These are phyloP conservation scores for Phytopythium delawarense DNA, from an alignment of 352 stramenopile genomes.

Conservation along the genomic window DNA sequence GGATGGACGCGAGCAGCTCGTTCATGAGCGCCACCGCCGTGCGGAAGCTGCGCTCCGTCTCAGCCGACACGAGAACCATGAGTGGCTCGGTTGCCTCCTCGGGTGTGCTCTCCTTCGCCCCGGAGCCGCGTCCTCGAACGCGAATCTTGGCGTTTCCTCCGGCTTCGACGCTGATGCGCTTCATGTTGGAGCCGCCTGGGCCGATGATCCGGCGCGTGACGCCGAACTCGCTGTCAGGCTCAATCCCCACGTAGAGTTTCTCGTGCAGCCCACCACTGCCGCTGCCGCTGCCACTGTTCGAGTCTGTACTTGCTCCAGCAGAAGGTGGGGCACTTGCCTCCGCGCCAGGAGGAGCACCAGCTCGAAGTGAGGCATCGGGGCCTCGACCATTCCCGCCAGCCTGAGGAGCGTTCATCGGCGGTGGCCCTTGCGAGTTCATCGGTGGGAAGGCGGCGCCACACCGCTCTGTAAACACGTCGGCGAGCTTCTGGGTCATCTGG, in stretches of 20 bases:
- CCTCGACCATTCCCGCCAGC: neutral
- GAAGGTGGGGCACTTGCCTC: conserved; percentile 8
- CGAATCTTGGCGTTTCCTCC: conserved; percentile 80
- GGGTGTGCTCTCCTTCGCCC: conserved; percentile 61
- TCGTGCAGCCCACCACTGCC: conserved; percentile 44
- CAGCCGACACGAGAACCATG: conserved; percentile 79
- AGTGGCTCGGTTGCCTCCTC: conserved; percentile 78
- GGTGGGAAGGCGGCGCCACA: conserved; percentile 41
- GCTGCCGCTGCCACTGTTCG: neutral
- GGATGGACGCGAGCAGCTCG: conserved; percentile 66
- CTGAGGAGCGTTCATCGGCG: conserved; percentile 5
- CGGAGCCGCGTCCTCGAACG: conserved; percentile 76
- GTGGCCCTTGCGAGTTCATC: conserved; percentile 26
- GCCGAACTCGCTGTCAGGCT: conserved; percentile 82
- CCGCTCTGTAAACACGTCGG: conserved; percentile 69
- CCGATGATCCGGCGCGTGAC: conserved; percentile 84
- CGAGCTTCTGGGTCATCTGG: conserved; percentile 60
- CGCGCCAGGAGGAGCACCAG: conserved; percentile 6
- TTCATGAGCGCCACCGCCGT: conserved; percentile 65
- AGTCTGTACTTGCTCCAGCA: conserved; percentile 13
- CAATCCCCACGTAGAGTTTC: conserved; percentile 82
- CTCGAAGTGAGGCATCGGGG: neutral
- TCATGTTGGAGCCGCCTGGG: conserved; percentile 76
- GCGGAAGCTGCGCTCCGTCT: conserved; percentile 83
- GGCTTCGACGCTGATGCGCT: conserved; percentile 82